Percentiles rank a stretch among this genome's conserved stretches.
phyloP scores from a whole-genome alignment of 805 yeast genomes.

The Ascoidea rubescens region DNA sequence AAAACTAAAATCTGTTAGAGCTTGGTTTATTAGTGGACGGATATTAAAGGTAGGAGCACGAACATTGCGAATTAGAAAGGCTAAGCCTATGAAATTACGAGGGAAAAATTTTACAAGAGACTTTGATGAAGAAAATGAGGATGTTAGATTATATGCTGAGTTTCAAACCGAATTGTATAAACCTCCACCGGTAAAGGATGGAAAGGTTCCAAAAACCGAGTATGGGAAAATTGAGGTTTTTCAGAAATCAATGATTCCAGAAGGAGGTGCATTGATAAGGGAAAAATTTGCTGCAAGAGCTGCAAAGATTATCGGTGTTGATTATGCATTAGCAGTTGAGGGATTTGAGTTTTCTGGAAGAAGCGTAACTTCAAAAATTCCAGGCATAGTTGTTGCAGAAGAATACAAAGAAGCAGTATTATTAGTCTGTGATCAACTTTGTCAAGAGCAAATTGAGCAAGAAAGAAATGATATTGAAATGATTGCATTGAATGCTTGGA shows the following conservation, averaged over 20 bases:
- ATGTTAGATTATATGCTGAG: conserved; percentile 56
- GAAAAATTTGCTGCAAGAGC: conserved; percentile 50
- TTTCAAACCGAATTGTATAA: conserved; percentile 61
- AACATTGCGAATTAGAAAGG: conserved; percentile 33
- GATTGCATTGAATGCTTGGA: conserved; percentile 41
- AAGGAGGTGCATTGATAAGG: conserved; percentile 51
- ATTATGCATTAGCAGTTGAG: conserved; percentile 77
- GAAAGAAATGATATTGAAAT: conserved; percentile 29
- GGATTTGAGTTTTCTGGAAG: conserved; percentile 62
- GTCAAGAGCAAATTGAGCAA: conserved; percentile 34
- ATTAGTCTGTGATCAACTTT: conserved; percentile 32
- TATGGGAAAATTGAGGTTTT: conserved; percentile 80
- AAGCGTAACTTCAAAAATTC: conserved; percentile 23
- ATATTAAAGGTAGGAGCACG: conserved; percentile 56
- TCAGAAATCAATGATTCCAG: conserved; percentile 69
- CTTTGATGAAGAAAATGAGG: conserved; percentile 32
- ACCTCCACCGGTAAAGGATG: conserved; percentile 56
- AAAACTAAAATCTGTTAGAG: conserved; percentile 54
- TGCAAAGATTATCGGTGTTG: conserved; percentile 54
- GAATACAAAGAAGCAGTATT: conserved; percentile 48
- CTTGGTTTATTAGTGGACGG: conserved; percentile 80
- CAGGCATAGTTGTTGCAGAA: conserved; percentile 63
- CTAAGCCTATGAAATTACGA: conserved; percentile 8
- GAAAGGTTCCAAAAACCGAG: conserved; percentile 58
- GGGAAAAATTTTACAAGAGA: conserved; percentile 11